Evolutionary conservation across 1,284 basidiomycete genomes (phyloP).

Genomic region (Ganoderma lingzhi): DNA sequence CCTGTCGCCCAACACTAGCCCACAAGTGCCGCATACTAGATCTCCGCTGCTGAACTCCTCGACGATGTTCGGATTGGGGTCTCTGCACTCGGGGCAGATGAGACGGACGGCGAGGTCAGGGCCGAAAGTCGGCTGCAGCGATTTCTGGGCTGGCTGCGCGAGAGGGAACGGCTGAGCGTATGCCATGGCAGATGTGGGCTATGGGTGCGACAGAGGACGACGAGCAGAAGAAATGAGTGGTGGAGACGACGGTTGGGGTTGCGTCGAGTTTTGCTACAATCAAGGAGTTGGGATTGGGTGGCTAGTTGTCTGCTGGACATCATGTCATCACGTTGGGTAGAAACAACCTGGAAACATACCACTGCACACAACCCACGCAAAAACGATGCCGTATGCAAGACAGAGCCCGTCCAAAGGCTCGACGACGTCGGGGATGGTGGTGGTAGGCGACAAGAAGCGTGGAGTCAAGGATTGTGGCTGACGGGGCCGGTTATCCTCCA

Average conservation of each 20-base stretch:
- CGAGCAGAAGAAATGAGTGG: conserved; percentile 23
- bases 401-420: neutral
- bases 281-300: neutral
- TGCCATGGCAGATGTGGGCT: conserved; percentile 50
- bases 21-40: conserved; percentile 96
- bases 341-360: conserved; percentile 23
- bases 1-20: conserved; percentile 93
- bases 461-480: neutral
- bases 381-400: conserved; percentile 18
- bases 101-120: conserved; percentile 90
- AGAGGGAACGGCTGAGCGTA: conserved; percentile 78
- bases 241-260: neutral
- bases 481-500: conserved; percentile 13
- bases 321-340: conserved; percentile 12
- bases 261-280: neutral
- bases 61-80: conserved; percentile 92
- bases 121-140: conserved; percentile 67
- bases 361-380: conserved; percentile 21
- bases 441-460: conserved; percentile 31
- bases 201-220: conserved; percentile 27
- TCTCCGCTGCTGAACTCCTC: conserved; percentile 99
- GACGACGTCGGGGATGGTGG: conserved; percentile 28
- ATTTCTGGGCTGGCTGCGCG: conserved; percentile 57
- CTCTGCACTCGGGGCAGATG: conserved; percentile 94
- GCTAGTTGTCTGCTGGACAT: conserved; percentile 20